Evolutionary conservation across 106 monocot species (phyloP), one percentile per base, ranked within the genome.

Genomic region (Dendrobium chrysotoxum): DNA sequence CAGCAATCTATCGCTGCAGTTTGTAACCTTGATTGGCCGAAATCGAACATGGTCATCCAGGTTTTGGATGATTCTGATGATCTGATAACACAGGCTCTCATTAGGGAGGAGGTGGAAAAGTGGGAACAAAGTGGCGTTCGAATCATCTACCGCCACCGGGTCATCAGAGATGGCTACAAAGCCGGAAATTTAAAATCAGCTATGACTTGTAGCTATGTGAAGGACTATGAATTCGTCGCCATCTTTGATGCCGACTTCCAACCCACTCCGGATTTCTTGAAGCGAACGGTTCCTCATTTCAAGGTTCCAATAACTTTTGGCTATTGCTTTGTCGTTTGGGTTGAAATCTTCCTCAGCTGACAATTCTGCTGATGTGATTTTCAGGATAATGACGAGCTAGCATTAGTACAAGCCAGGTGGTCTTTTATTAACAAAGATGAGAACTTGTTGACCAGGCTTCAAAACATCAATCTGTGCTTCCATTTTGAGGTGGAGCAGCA

Each of bases 401-500:
- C 84, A 11, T 77, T 98, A 72, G 97, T 98, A 17, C 97, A 98
- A 75, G 90, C 97, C 1, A 86, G 97, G 47, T 98, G 97, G 97
- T 90, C 97, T 2, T 98, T 98, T 83, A 89, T 98, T 76, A 98
- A 98, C 83, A 98, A 92, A 77, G 97, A 98, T 75, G 97, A 98
- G 86, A 98, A 98, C 84, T 79, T 98, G 72, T 80, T 98, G n/a
- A 98, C 97, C 13, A 77, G 97, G 79, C 79, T 98, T 85, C 97
- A 98, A 76, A 89, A 98, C 84, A 92, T 98, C 17, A 98, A 98
- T 54, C 90, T 98, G 16, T 98, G 94, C 89, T 98, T 98, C 86
- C 97, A 98, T 77, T 98, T 98, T 84, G 97, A 98, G 86, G 97
- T 98, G 61, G 97, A 98, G 84, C 97, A 98, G 80, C 97, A 98